Conservation (phyloP, 352 stramenopile genomes). For the Globisporangium nodosum region DNA sequence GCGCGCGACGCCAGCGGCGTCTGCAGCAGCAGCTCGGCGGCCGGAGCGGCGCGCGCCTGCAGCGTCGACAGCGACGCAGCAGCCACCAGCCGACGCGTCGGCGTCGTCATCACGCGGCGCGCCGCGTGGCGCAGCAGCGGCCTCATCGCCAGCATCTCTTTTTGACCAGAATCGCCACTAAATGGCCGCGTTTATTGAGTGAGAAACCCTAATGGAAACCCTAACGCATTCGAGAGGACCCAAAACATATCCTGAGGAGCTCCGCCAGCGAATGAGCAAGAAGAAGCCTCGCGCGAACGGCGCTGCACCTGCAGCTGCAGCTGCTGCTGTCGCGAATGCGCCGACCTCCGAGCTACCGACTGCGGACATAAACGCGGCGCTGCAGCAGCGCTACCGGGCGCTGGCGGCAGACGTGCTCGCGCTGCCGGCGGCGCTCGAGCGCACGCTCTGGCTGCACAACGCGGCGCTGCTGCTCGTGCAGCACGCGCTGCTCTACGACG, state of each 20-base stretch:
- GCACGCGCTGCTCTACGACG: slow-evolving; percentile 35
- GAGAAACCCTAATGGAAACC: too few species aligned
- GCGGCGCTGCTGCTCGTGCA: slow-evolving; percentile 24
- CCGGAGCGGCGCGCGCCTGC: background rate
- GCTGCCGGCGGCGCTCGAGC: slow-evolving; percentile 21
- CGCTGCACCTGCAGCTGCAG: too few species aligned
- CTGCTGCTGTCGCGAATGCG: background rate
- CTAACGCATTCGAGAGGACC: too few species aligned
- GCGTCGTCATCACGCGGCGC: slow-evolving; percentile 2
- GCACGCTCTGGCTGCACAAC: slow-evolving; percentile 30
- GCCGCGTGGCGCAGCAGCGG: slow-evolving; percentile 3
- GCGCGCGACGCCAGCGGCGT: background rate
- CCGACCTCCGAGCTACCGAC: background rate
- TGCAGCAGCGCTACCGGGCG: slow-evolving; percentile 7
- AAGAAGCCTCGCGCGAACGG: background rate
- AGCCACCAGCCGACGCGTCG: background rate
- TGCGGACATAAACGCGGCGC: background rate
- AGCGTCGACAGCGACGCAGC: background rate
- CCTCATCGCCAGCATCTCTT: slow-evolving; percentile 3
- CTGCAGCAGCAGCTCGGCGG: background rate
- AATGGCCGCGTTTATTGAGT: too few species aligned
- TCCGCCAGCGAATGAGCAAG: background rate
- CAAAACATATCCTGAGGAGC: too few species aligned
- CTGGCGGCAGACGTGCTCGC: slow-evolving; percentile 15
- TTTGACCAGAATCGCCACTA: too few species aligned